Evolutionary conservation across 768 basidiomycete species (phyloP), one percentile per base, ranked within the genome.

Genomic region (Suillus discolor): DNA sequence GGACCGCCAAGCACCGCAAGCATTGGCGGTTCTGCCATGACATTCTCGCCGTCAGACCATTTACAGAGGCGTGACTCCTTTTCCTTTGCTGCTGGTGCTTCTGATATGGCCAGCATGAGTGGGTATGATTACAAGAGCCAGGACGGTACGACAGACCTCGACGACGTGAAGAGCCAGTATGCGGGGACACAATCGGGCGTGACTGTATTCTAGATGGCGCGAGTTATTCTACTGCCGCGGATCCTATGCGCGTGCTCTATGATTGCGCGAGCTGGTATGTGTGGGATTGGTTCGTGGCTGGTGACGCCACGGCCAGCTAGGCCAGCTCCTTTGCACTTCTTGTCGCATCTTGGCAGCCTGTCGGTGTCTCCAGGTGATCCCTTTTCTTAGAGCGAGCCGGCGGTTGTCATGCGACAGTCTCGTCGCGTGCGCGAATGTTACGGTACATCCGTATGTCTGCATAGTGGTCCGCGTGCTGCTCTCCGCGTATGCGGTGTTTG

Each of bases 151-250:
- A 83, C 81, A 36, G 93, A 94, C 73, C 74, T 88, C 73, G 93
- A 95, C 74, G 93, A 96, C 74, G 87, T 94, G 84, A 92, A 94
- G 80, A 90, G 89, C 64, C 93, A 96, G 77, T 95, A 95, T 75
- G 82, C 91, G 9, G 91, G 90, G 34, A 94, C 92, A 18, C 93
- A 94, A 74, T 87, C 88, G 57, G 93, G 93, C 54, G 84, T 94
- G 68, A 95, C 93, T 45, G 31, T 4, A 4, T 31, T 31, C 31
- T 31, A 5, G 31, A 31, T 31, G 31, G 31, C 31, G 31, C 31
- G 31, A 31, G 4, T 31, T 31, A 31, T 31, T 31, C 31, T 4
- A 31, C 31, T 31, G 31, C 31, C 5, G 31, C 31, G 31, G 31
- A 31, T 31, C 31, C 31, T 31, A 31, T 31, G 31, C 31, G 31